A percentile compares a stretch with the other conserved stretches of the same genome.
Conservation (phyloP, 2,329 filamentous ascomycete species). For the Aspergillus versicolor region DNA sequence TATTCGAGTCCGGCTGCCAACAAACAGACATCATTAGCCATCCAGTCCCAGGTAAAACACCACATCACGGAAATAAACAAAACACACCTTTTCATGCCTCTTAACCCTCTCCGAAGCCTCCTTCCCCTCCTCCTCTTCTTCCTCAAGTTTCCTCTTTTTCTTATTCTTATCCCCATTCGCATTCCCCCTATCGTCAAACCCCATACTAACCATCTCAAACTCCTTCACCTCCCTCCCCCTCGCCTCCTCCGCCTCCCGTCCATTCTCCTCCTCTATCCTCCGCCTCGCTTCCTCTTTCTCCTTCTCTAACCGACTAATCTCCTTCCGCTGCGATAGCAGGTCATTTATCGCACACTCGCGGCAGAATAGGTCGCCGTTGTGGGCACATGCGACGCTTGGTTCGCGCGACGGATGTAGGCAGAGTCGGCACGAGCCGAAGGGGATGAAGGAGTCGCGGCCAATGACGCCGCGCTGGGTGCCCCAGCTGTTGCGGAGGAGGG, state of each 20-base stretch:
- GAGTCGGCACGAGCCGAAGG: conserved; percentile 83
- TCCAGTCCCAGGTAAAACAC: not conserved
- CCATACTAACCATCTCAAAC: conserved; percentile 83
- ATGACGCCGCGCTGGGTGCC: conserved; percentile 79
- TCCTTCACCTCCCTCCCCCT: conserved; percentile 69
- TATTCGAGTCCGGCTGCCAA: conserved; percentile 54
- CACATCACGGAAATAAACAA: not conserved
- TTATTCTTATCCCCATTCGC: conserved; percentile 18
- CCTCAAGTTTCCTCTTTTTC: conserved; percentile 30
- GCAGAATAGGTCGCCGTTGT: conserved; percentile 86
- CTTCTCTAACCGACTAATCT: conserved; percentile 78
- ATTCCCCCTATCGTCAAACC: conserved; percentile 39
- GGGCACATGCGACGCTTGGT: conserved; percentile 79
- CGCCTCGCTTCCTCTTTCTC: conserved; percentile 60
- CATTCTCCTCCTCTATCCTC: conserved; percentile 61
- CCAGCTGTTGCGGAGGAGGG: conserved; percentile 79
- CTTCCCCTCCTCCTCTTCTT: conserved; percentile 25
- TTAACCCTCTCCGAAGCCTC: conserved; percentile 27
- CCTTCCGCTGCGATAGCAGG: conserved; percentile 85
- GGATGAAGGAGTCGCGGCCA: conserved; percentile 84
- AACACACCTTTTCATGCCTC: conserved; percentile 49
- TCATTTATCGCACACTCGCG: conserved; percentile 90
- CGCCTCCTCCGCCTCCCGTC: conserved; percentile 67
- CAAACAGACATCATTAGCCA: not conserved
- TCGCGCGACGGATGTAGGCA: conserved; percentile 79